These are phyloP conservation scores for Stachybotrys chartarum DNA, from an alignment of 2,329 filamentous ascomycete species.

Conservation along the genomic window DNA sequence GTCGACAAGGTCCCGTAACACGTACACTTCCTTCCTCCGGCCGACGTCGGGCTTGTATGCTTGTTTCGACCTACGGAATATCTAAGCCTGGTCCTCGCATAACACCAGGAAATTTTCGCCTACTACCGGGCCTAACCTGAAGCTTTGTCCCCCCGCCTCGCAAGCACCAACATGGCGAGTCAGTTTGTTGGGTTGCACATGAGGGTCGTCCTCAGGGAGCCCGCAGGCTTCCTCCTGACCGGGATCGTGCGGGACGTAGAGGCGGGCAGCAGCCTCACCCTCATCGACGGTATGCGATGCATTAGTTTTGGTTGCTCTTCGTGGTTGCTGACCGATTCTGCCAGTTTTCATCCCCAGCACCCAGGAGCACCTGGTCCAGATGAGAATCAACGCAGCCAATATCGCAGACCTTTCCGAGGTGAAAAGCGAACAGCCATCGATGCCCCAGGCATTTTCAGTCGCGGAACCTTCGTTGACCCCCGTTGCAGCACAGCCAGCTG, in stretches of 20 bases:
- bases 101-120: no score
- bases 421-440: slow-evolving; percentile 18
- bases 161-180: slow-evolving; percentile 34
- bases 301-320: slow-evolving; percentile 4
- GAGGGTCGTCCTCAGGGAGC: slow-evolving; percentile 61
- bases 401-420: slow-evolving; percentile 38
- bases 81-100: no score
- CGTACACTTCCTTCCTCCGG: no score
- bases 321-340: background rate
- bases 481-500: slow-evolving; percentile 16
- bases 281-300: slow-evolving; percentile 58
- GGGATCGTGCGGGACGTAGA: slow-evolving; percentile 65
- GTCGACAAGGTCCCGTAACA: no score
- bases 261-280: slow-evolving; percentile 58
- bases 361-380: slow-evolving; percentile 32
- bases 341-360: slow-evolving; percentile 31
- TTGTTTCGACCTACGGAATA: no score
- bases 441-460: slow-evolving; percentile 17
- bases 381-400: slow-evolving; percentile 39
- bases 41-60: no score
- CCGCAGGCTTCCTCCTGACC: slow-evolving; percentile 56
- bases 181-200: slow-evolving; percentile 73
- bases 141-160: background rate
- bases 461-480: slow-evolving; percentile 16
- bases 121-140: no score